Conservation (phyloP, 495 filamentous ascomycete genomes). For the Saxispiralis lemnorum region DNA sequence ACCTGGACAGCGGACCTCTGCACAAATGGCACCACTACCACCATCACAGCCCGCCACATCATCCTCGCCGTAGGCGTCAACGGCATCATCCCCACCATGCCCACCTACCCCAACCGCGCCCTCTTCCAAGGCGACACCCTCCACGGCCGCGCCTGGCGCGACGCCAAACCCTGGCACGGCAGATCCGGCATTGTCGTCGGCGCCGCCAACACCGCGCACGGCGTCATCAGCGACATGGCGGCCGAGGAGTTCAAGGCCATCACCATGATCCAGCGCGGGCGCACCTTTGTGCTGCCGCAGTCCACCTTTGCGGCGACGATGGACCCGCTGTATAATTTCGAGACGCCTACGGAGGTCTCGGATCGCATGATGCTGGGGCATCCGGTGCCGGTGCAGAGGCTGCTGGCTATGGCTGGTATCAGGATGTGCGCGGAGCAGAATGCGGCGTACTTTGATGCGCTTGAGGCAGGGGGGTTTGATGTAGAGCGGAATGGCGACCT, state of each 20-base stretch:
- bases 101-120: neutral
- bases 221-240: slow-evolving; percentile 27
- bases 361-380: slow-evolving; percentile 15
- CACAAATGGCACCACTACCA: neutral
- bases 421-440: neutral
- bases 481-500: slow-evolving; percentile 18
- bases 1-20: slow-evolving; percentile 16
- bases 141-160: slow-evolving; percentile 24
- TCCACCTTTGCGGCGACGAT: neutral
- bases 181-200: slow-evolving; percentile 26
- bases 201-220: slow-evolving; percentile 29
- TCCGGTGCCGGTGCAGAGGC: slow-evolving; percentile 10
- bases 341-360: slow-evolving; percentile 16
- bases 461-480: slow-evolving; percentile 19
- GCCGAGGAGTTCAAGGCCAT: slow-evolving; percentile 18
- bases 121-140: slow-evolving; percentile 21
- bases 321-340: slow-evolving; percentile 18
- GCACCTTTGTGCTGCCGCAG: neutral
- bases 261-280: slow-evolving; percentile 26
- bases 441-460: slow-evolving; percentile 20
- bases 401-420: slow-evolving; percentile 1
- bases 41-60: neutral
- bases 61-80: neutral
- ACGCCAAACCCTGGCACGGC: slow-evolving; percentile 18
- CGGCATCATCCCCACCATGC: neutral